phyloP scores from a whole-genome alignment of 179 eudicot species.

The Actinidia chinensis region DNA sequence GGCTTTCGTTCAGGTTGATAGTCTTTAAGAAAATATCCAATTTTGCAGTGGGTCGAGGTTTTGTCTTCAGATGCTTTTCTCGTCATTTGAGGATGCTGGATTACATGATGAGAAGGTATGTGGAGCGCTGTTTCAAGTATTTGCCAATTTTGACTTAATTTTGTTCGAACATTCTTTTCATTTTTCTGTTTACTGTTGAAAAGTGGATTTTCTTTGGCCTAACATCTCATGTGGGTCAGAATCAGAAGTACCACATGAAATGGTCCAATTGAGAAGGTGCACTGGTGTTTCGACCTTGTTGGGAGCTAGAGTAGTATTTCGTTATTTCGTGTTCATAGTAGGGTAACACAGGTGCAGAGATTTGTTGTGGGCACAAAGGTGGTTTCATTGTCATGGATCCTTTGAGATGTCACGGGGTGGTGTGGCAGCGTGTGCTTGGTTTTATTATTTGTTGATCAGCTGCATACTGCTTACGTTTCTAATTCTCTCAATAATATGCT shows the following conservation, averaged over 20 bases:
- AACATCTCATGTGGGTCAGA: too few species aligned
- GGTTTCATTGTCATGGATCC: neutral
- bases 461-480: neutral
- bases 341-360: neutral
- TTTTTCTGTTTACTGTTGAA: neutral
- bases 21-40: slow-evolving; percentile 16
- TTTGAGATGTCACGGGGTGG: neutral
- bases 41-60: slow-evolving; percentile 99
- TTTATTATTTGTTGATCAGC: neutral
- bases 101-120: slow-evolving; percentile 74
- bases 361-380: neutral
- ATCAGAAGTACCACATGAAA: too few species aligned
- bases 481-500: neutral
- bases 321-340: neutral
- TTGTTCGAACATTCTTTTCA: neutral
- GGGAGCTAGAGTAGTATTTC: neutral
- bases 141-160: neutral
- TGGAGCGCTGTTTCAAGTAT: slow-evolving; percentile 3
- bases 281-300: neutral
- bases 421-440: neutral
- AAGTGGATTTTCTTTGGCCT: neutral
- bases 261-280: neutral
- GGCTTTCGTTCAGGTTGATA: neutral
- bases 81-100: slow-evolving; percentile 98
- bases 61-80: slow-evolving; percentile 97